phyloP scores from a whole-genome alignment of 495 filamentous ascomycete species.

The Daldinia concentrica region DNA sequence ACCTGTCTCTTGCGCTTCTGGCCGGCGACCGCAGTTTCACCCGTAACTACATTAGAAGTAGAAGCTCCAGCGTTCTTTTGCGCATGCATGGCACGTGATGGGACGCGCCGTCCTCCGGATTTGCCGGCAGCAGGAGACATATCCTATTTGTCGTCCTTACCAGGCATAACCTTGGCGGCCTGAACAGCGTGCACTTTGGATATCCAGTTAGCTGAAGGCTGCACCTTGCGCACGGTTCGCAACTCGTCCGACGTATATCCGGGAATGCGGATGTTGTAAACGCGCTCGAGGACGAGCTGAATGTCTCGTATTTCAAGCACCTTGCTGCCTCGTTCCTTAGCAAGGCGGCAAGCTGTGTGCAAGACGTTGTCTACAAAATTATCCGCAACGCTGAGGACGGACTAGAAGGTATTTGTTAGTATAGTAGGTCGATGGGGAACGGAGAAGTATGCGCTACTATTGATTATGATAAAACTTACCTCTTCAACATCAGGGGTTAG shows the following conservation, averaged over 20 bases:
- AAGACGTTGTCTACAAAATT: conserved; percentile 94
- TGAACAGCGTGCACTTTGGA: conserved; percentile 96
- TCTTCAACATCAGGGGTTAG: conserved; percentile 94
- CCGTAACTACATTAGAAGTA: not conserved
- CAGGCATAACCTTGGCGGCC: conserved; percentile 81
- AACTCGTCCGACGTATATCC: conserved; percentile 94
- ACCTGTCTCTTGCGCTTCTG: conserved; percentile 12
- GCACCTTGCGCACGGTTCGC: conserved; percentile 89
- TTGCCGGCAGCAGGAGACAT: conserved; percentile 7
- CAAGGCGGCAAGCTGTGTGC: conserved; percentile 83
- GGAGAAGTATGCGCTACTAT: not conserved
- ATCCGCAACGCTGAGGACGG: conserved; percentile 87
- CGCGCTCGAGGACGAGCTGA: conserved; percentile 93
- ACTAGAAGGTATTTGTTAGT: conserved; percentile 57
- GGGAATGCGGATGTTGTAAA: conserved; percentile 97
- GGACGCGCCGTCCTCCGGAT: conserved; percentile 5
- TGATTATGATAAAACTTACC: conserved; percentile 60
- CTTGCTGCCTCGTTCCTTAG: conserved; percentile 89
- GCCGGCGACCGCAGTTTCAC: not conserved
- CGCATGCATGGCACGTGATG: not conserved
- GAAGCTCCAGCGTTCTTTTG: not conserved
- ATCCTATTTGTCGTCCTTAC: conserved; percentile 59
- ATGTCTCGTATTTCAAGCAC: conserved; percentile 92
- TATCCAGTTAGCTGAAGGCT: conserved; percentile 86
- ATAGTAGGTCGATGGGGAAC: not conserved